phyloP scores from a whole-genome alignment of 2,329 filamentous ascomycete species.

The Nannizzia gypsea region DNA sequence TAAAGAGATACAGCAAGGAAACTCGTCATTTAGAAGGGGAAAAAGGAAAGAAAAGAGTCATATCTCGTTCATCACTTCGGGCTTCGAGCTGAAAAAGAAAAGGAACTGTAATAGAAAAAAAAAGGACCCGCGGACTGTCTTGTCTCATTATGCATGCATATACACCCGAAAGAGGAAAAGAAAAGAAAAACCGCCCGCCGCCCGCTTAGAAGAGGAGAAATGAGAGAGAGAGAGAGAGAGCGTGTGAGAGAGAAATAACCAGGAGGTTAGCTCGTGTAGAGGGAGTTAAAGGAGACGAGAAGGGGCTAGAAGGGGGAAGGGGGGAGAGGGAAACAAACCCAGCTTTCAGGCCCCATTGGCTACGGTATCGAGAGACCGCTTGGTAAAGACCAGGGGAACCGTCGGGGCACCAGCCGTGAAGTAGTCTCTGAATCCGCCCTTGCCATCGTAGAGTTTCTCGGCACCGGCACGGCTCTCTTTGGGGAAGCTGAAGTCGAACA shows the following conservation, averaged over 20 bases:
- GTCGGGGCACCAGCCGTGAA: not conserved
- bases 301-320: not conserved
- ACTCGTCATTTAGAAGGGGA: not conserved
- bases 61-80: not conserved
- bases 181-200: not conserved
- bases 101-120: not conserved
- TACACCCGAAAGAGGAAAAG: conserved; percentile 3
- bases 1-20: not conserved
- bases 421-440: conserved; percentile 1
- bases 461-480: not conserved
- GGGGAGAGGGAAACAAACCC: not conserved
- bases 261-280: not conserved
- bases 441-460: not conserved
- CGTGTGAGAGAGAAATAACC: not conserved
- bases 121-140: not conserved
- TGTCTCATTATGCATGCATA: not conserved
- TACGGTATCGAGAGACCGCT: not conserved
- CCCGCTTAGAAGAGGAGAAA: conserved; percentile 1
- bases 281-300: not conserved
- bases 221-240: not conserved
- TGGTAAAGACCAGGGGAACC: not conserved
- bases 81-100: not conserved
- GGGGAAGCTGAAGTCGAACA: conserved; percentile 28
- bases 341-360: not conserved
- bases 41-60: not conserved